phyloP scores from a whole-genome alignment of 257 asterid species.

The Solanum ahanhuiri region DNA sequence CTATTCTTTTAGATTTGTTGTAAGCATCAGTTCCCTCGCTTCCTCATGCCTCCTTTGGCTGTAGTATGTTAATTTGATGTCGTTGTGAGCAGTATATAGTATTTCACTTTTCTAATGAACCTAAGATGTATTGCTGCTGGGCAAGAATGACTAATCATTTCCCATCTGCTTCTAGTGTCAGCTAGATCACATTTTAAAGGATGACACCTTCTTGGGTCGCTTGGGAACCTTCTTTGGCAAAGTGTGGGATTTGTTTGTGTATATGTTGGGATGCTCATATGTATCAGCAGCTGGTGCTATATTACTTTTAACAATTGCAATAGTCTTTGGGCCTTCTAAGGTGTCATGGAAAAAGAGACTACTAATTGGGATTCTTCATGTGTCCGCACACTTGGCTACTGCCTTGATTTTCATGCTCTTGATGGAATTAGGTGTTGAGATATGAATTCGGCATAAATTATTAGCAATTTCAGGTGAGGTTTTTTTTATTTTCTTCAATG shows the following conservation, averaged over 20 bases:
- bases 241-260: slow-evolving; percentile 68
- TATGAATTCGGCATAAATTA: slow-evolving; percentile 70
- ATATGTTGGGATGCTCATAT: slow-evolving; percentile 69
- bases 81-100: neutral
- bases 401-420: slow-evolving; percentile 86
- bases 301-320: slow-evolving; percentile 47
- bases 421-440: slow-evolving; percentile 83
- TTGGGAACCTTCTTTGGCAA: slow-evolving; percentile 68
- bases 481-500: neutral
- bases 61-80: neutral
- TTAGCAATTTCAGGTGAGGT: slow-evolving; percentile 73
- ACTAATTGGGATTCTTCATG: slow-evolving; percentile 70
- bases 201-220: slow-evolving; percentile 70
- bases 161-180: slow-evolving; percentile 53
- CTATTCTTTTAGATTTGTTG: neutral
- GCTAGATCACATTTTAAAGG: slow-evolving; percentile 83
- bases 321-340: slow-evolving; percentile 77
- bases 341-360: slow-evolving; percentile 63
- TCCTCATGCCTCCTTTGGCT: neutral
- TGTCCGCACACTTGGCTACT: slow-evolving; percentile 79
- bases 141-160: slow-evolving; percentile 11
- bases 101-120: neutral
- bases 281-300: slow-evolving; percentile 70
- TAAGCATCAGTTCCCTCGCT: neutral
- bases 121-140: neutral